phyloP scores from a whole-genome alignment of 2,329 filamentous ascomycete genomes.

The Periglandula ipomoeae region DNA sequence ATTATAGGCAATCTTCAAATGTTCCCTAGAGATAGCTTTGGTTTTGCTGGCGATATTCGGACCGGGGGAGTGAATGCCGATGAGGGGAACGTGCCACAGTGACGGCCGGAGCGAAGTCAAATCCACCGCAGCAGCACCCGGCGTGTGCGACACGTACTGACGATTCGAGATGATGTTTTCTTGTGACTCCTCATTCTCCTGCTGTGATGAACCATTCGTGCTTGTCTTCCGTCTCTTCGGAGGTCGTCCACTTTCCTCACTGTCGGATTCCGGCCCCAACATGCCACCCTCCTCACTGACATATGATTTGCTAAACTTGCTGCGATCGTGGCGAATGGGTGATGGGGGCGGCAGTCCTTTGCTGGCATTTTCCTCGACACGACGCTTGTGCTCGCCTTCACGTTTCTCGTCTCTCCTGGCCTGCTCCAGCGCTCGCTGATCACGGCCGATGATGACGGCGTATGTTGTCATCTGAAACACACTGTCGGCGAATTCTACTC shows the following conservation, averaged over 20 bases:
- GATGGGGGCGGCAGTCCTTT: conserved; percentile 41
- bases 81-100: conserved; percentile 52
- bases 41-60: conserved; percentile 53
- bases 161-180: conserved; percentile 45
- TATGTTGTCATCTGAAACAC: conserved; percentile 73
- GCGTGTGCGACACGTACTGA: conserved; percentile 52
- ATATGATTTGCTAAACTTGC: conserved; percentile 54
- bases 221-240: conserved; percentile 38
- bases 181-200: conserved; percentile 33
- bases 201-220: conserved; percentile 31
- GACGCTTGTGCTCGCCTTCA: conserved; percentile 34
- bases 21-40: conserved; percentile 64
- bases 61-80: conserved; percentile 64
- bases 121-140: conserved; percentile 50
- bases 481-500: conserved; percentile 64
- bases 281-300: conserved; percentile 63
- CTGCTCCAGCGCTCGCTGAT: conserved; percentile 49
- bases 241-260: conserved; percentile 38
- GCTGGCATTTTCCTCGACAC: conserved; percentile 36
- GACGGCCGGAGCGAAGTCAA: conserved; percentile 51
- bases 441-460: conserved; percentile 62
- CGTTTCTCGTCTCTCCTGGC: conserved; percentile 43
- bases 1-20: conserved; percentile 65
- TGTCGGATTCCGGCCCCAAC: conserved; percentile 52
- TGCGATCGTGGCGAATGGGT: conserved; percentile 40